Evolutionary conservation across 306 rosid species (phyloP), one percentile per base, ranked within the genome.

Genomic region (Lathyrus oleraceus): DNA sequence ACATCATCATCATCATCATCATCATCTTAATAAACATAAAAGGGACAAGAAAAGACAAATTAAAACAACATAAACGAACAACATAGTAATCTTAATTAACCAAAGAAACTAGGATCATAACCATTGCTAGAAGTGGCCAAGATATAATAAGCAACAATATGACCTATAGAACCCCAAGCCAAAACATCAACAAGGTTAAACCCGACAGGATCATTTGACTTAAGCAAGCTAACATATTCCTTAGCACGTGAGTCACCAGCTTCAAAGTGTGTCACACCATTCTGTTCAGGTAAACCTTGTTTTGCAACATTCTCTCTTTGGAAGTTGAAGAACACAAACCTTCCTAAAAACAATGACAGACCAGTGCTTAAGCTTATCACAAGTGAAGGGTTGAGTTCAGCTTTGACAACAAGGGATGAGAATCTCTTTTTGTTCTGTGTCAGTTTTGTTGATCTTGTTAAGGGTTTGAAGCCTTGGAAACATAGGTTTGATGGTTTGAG

Each of bases 341-440:
- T 85, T 5, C 99, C 99, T 48, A 91, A 56, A 84, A 94, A 94
- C 5, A 94, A 81, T 1, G 99, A 91, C 0, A 94, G 74, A 1
- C 99, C 99, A 0, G 99, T 91, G 96, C 99, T 94, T n/a, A 94
- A 82, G 85, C 97, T 94, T 62, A 94, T 94, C 9, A 94, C 99
- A 62, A 91, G 61, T 1, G 97, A 8, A 35, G 96, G 20, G 70
- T 75, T 89, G 51, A 94, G 87, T 74, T 89, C 97, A 4, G 99
- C 92, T 66, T 65, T 87, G 59, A 87, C 88, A n/a, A 35, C 53
- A 0, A 42, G 21, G n/a, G 32, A 19, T 3, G 65, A 2, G 1
- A 65, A 68, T 76, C 70, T 76, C 67, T 76, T 71, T 75, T 83
- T 59, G 14, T 75, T 14, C 14, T 67, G 38, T 4, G 69, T 15